Conservation (phyloP, 371 early-diverging fungal genomes). For the Mucor mucedo region DNA sequence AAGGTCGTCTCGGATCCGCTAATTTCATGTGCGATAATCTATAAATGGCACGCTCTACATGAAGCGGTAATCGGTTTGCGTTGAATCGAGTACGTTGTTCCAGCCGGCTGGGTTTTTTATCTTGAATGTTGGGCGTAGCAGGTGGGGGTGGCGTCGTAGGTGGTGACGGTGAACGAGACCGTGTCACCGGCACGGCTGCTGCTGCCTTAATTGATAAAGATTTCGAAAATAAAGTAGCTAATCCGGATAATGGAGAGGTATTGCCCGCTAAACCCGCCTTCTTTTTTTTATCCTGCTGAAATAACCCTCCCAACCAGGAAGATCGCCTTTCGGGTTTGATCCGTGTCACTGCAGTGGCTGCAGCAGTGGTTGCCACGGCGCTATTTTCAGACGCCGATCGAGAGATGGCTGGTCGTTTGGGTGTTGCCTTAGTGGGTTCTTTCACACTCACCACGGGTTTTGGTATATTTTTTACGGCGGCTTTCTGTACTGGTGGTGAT, state of each 20-base stretch:
- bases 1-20: constrained; percentile 79
- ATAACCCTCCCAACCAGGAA: constrained; percentile 37
- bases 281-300: constrained; percentile 10
- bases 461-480: too few relatives aligned
- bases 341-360: not conserved
- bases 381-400: constrained; percentile 12
- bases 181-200: too few relatives aligned
- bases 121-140: not conserved
- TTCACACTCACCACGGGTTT: not conserved
- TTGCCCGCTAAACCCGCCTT: not conserved
- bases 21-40: constrained; percentile 87
- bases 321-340: constrained; percentile 23
- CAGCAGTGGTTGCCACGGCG: too few relatives aligned
- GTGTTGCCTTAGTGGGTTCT: not conserved
- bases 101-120: constrained; percentile 28
- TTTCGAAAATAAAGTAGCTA: constrained; percentile 34
- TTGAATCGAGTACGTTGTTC: constrained; percentile 29
- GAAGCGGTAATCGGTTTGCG: constrained; percentile 64
- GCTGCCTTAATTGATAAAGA: constrained; percentile 32
- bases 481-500: too few relatives aligned
- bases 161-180: not conserved
- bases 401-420: constrained; percentile 16
- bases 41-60: constrained; percentile 85
- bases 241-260: constrained; percentile 21
- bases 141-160: not conserved